Evolutionary conservation across 1,284 basidiomycete genomes (phyloP), one percentile per base, ranked within the genome.

Genomic region (Xerocomus nothofagi): DNA sequence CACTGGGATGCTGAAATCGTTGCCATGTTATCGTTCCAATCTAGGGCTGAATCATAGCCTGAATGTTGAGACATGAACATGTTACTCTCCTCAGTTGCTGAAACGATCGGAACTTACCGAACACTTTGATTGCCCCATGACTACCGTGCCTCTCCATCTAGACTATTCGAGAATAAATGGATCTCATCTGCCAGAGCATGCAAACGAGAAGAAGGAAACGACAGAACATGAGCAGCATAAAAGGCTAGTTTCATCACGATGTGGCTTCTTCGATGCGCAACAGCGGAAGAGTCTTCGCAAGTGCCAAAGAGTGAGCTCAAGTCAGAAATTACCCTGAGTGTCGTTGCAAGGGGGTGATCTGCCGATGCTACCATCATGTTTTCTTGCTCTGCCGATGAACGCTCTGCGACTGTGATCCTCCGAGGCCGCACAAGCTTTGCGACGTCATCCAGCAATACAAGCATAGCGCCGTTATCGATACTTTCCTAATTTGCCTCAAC

Each of bases 381-480:
- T 37, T 52, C 55, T 29, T 5, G 26, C 17, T 46, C 50, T 39
- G n/a, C 36, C n/a, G 27, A 43, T 21, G 46, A 37, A 39, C 44
- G 36, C 0, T 44, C 44, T 55, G 62, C 18, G 36, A 62, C 18
- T 24, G 55, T 34, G 7, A 88, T 69, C 20, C 67, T 66, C 2
- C 67, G 65, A 8, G 84, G 81, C 17, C 70, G 74, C 14, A 87
- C 53, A 10, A 89, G 65, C 4, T 54, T 57, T 1, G 73, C 71
- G 2, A 77, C 68, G 57, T 89, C 87, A 17, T 67, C 66, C 30
- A 88, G 67, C 6, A 88, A 68, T 20, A 81, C 57, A 3, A 73
- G 59, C 51, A 86, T 77, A 4, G 76, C 69, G 20, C 68, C 61
- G n/a, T 73, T 60, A 23, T 75, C 71, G 54, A 79, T 66, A 30